Percentiles rank a stretch among this genome's conserved stretches.
phyloP scores from a whole-genome alignment of 345 rosid species.

The Gossypium anomalum region DNA sequence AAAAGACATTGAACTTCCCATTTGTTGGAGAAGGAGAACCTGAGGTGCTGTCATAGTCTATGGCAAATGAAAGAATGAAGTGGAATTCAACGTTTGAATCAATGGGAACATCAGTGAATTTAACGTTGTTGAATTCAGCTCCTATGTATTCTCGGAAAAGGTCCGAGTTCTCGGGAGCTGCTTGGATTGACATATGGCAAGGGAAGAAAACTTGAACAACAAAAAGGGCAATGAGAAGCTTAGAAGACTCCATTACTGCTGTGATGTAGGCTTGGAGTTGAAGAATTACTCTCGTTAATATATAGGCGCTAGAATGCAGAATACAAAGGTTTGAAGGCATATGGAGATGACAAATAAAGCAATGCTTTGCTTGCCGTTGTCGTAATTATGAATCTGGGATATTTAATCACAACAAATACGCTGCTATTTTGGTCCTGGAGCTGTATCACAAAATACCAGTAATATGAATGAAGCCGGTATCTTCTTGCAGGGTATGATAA shows the following conservation, averaged over 20 bases:
- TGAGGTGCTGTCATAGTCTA: conserved; percentile 23
- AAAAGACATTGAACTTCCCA: conserved; percentile 32
- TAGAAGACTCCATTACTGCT: too few species aligned
- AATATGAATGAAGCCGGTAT: not conserved
- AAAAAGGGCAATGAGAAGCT: too few species aligned
- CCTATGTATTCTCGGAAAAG: conserved; percentile 22
- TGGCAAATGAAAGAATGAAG: conserved; percentile 38
- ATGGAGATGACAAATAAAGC: not conserved
- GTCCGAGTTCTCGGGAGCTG: too few species aligned
- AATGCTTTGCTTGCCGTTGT: not conserved
- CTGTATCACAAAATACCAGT: not conserved
- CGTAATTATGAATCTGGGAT: not conserved
- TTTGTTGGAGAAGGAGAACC: conserved; percentile 31
- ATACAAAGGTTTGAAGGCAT: too few species aligned
- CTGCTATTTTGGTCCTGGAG: not conserved
- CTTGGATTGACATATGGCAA: too few species aligned
- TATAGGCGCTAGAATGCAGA: too few species aligned
- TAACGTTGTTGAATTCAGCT: conserved; percentile 29
- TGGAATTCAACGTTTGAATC: conserved; percentile 24
- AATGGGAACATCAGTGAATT: conserved; percentile 26
- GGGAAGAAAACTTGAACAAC: too few species aligned
- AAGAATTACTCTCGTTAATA: too few species aligned
- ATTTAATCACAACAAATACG: not conserved
- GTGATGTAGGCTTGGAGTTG: too few species aligned
- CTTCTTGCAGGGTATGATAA: not conserved